Evolutionary conservation across 1,284 basidiomycete species (phyloP), one percentile per base, ranked within the genome.

Genomic region (Takashimella koratensis): DNA sequence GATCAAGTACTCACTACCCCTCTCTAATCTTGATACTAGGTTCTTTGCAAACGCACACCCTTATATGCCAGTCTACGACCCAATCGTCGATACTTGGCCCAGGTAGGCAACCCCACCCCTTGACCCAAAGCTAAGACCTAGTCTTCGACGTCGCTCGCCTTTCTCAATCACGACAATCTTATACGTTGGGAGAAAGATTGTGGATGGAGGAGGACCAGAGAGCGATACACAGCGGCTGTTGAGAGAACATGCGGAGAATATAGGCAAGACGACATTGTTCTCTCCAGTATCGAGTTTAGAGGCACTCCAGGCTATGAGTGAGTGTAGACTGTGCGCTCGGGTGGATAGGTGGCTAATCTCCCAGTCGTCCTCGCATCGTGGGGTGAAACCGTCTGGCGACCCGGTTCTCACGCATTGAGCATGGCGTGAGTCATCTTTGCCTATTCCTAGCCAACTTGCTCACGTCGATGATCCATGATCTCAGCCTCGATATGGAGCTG

Each of bases 321-420:
- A 52, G 57, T 51, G 6, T 2, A 10, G n/a, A 3, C 39, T 20
- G 3, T 16, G 42, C 25, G 16, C 19, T 49, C 50, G 24, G 11
- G 25, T 41, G 39, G 20, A 45, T 27, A 3, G 26, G 25, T 20
- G 6, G 26, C 25, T 36, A 27, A 22, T 20, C 23, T 11, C 20
- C 30, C 48, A 61, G 59, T 61, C 45, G 49, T 60, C 26, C 47
- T 60, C 19, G 53, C 58, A 4, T 53, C 50, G 13, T 65, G 60
- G 60, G 60, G 63, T 3, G 63, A 65, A 49, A 65, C 63, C 2
- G 54, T 51, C 13, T 65, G 63, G 63, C 26, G 63, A 48, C 63
- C 60, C 12, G 63, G 63, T 39, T 49, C 52, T 36, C 63, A 62
- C 40, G 60, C 60, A 12, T 43, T 65, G 22, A 60, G 57, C 41